phyloP scores from a whole-genome alignment of 768 basidiomycete species.

The Termitomyces sp. region DNA sequence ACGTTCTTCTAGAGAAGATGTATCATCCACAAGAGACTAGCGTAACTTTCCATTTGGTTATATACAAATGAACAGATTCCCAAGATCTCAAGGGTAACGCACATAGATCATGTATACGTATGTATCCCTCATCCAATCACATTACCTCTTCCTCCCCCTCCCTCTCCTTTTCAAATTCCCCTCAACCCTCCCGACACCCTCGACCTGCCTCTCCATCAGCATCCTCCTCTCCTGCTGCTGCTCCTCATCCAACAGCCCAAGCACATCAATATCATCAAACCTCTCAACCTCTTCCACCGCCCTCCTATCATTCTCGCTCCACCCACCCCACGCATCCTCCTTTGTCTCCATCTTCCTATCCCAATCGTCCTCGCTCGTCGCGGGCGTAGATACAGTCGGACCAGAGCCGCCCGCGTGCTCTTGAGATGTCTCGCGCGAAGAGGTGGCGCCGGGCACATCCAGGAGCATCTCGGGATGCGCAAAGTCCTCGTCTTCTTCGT shows the following conservation, averaged over 20 bases:
- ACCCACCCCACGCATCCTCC: conserved; percentile 32
- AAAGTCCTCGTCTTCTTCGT: conserved; percentile 67
- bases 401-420: background rate
- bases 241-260: conserved; percentile 36
- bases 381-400: conserved; percentile 30
- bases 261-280: conserved; percentile 42
- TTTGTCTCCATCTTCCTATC: conserved; percentile 18
- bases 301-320: conserved; percentile 37
- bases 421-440: background rate
- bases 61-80: background rate
- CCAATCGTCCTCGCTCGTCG: conserved; percentile 28
- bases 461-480: conserved; percentile 6
- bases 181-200: background rate
- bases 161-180: background rate
- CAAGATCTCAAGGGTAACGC: background rate
- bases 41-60: background rate
- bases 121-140: background rate
- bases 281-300: conserved; percentile 48
- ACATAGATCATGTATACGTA: background rate
- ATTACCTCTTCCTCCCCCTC: background rate
- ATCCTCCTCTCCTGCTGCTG: conserved; percentile 9
- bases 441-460: background rate
- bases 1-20: too few relatives aligned
- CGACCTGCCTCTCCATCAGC: background rate
- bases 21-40: too few relatives aligned